Conservation (phyloP, 2,329 filamentous ascomycete genomes). For the Cercospora janseana region DNA sequence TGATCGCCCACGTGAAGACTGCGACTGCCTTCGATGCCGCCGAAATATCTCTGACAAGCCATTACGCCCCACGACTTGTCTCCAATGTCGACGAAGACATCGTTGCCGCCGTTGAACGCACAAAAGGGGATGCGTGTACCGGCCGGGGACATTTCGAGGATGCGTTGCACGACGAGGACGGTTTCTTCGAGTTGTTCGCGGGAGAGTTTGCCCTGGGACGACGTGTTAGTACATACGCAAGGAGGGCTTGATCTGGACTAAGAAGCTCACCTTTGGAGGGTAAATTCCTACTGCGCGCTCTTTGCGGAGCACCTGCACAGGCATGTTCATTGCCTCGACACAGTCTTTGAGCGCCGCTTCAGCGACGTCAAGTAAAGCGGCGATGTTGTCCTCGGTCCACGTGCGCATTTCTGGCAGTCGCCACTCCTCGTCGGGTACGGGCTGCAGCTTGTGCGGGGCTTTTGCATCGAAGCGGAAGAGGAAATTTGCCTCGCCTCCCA, state of each 20-base stretch:
- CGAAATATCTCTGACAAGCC: conserved; percentile 89
- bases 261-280: conserved; percentile 54
- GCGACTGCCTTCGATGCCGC: conserved; percentile 68
- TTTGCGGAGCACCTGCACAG: conserved; percentile 80
- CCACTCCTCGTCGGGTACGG: conserved; percentile 66
- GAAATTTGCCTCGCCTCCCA: conserved; percentile 96
- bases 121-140: conserved; percentile 79
- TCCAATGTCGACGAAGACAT: conserved; percentile 97
- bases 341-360: conserved; percentile 82
- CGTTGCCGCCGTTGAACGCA: conserved; percentile 95
- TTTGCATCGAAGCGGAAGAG: conserved; percentile 74
- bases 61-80: conserved; percentile 96
- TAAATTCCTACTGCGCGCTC: conserved; percentile 63
- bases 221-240: not conserved
- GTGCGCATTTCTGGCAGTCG: conserved; percentile 73
- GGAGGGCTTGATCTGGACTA: no score
- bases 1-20: conserved; percentile 95
- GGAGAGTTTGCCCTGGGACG: conserved; percentile 50
- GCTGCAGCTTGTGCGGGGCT: conserved; percentile 65
- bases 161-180: conserved; percentile 89
- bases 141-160: conserved; percentile 75
- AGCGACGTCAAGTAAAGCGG: conserved; percentile 79
- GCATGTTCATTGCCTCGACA: conserved; percentile 72
- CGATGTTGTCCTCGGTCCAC: conserved; percentile 76
- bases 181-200: conserved; percentile 94